phyloP scores from a whole-genome alignment of 257 asterid genomes.

The Penstemon barbatus region DNA sequence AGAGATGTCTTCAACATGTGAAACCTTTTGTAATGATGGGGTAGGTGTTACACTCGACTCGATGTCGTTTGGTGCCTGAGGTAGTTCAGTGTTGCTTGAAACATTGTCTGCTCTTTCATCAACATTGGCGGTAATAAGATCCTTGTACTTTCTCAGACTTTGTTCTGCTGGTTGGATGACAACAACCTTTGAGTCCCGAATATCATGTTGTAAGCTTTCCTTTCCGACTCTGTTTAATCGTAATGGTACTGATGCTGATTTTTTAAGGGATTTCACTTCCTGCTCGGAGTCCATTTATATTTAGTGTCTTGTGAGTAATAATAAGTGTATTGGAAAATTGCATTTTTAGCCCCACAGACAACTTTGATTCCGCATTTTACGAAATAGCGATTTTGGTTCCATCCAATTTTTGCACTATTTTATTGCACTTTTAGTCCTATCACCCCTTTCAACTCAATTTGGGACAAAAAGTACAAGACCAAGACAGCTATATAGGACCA shows the following conservation, averaged over 20 bases:
- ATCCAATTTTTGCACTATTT: too few relatives aligned
- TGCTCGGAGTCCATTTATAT: constrained; percentile 38
- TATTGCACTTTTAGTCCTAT: too few relatives aligned
- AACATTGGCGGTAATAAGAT: constrained; percentile 21
- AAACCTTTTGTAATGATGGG: constrained; percentile 26
- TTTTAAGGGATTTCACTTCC: constrained; percentile 47
- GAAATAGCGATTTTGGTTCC: too few relatives aligned
- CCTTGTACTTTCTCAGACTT: constrained; percentile 21
- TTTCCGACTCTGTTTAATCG: constrained; percentile 44
- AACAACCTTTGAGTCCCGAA: constrained; percentile 27
- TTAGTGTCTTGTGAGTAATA: constrained; percentile 7
- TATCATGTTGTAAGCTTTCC: constrained; percentile 32
- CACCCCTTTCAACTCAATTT: too few relatives aligned
- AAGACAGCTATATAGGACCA: too few relatives aligned
- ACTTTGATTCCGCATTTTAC: not conserved
- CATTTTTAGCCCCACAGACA: too few relatives aligned
- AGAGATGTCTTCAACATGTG: constrained; percentile 16
- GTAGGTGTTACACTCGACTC: constrained; percentile 24
- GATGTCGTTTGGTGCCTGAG: constrained; percentile 18
- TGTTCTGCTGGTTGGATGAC: constrained; percentile 29
- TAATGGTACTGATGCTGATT: constrained; percentile 43
- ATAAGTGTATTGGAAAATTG: not conserved
- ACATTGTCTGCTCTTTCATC: constrained; percentile 27
- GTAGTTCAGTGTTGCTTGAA: constrained; percentile 20
- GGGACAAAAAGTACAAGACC: too few relatives aligned